Conservation (phyloP, 805 yeast genomes). For the Zygoascus ofunaensis region DNA sequence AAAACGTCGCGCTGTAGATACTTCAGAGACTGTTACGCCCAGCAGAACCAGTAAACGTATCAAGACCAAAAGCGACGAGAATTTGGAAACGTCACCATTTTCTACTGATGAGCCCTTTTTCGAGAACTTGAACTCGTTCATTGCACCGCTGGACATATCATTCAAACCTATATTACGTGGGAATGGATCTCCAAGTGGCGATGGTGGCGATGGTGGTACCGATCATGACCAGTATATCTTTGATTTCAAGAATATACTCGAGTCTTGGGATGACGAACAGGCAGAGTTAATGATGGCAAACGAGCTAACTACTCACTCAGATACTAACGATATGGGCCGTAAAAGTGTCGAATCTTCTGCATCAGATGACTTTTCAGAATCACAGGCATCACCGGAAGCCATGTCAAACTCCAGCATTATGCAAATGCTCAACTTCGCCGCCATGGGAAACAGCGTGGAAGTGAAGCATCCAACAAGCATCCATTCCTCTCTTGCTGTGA, state of each 20-base stretch:
- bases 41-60: constrained; percentile 18
- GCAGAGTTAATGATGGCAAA: constrained; percentile 21
- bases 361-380: too few species aligned
- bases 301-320: constrained; percentile 1
- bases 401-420: constrained; percentile 13
- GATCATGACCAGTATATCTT: constrained; percentile 15
- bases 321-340: background rate
- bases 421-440: constrained; percentile 25
- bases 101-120: constrained; percentile 20
- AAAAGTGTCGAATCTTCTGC: too few species aligned
- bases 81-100: constrained; percentile 9
- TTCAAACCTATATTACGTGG: constrained; percentile 14
- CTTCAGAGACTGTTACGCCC: background rate
- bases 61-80: constrained; percentile 20
- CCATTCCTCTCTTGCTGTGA: constrained; percentile 15
- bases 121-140: constrained; percentile 15
- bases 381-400: constrained; percentile 16
- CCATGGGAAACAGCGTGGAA: constrained; percentile 17
- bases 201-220: constrained; percentile 7
- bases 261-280: constrained; percentile 29
- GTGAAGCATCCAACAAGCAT: constrained; percentile 9
- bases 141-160: constrained; percentile 9
- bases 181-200: too few species aligned
- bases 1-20: background rate
- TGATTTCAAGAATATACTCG: constrained; percentile 30